A percentile compares a stretch with the other conserved stretches of the same genome.
phyloP scores from a whole-genome alignment of 352 stramenopile genomes.

The Globisporangium nodosum region DNA sequence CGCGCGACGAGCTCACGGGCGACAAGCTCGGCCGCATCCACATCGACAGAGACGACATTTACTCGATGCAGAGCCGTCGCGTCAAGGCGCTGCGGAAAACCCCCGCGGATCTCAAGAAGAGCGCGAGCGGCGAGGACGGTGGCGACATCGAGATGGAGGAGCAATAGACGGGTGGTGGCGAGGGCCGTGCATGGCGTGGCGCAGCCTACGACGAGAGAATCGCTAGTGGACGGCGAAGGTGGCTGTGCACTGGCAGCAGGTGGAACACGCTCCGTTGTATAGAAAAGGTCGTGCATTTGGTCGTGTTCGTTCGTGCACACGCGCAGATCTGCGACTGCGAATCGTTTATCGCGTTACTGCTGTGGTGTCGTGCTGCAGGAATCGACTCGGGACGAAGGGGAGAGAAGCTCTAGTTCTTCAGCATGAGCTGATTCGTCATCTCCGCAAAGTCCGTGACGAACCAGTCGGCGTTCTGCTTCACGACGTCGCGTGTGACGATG shows the following conservation, averaged over 20 bases:
- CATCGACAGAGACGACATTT: slow-evolving; percentile 97
- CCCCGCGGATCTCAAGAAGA: slow-evolving; percentile 72
- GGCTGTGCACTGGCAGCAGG: not conserved
- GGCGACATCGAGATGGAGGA: slow-evolving; percentile 30
- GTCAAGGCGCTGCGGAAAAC: slow-evolving; percentile 92
- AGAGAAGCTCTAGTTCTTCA: slow-evolving; percentile 7
- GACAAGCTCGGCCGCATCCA: slow-evolving; percentile 98
- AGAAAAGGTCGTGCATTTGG: not conserved
- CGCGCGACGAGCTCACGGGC: slow-evolving; percentile 94
- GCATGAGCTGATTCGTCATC: slow-evolving; percentile 59
- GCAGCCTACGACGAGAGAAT: not conserved
- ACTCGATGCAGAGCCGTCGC: slow-evolving; percentile 93
- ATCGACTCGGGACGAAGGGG: not conserved
- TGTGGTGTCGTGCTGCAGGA: not conserved
- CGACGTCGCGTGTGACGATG: slow-evolving; percentile 90
- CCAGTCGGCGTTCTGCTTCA: slow-evolving; percentile 94
- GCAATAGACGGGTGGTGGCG: slow-evolving; percentile 7
- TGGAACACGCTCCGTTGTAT: not conserved
- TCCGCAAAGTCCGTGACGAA: slow-evolving; percentile 96
- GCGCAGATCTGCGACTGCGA: not conserved
- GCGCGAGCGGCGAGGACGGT: slow-evolving; percentile 16
- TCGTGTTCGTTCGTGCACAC: not conserved
- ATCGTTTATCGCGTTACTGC: not conserved
- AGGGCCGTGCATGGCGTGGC: not conserved
- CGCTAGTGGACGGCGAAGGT: not conserved